Evolutionary conservation across 495 filamentous ascomycete species (phyloP).

Genomic region (Stereocaulon alpinum): DNA sequence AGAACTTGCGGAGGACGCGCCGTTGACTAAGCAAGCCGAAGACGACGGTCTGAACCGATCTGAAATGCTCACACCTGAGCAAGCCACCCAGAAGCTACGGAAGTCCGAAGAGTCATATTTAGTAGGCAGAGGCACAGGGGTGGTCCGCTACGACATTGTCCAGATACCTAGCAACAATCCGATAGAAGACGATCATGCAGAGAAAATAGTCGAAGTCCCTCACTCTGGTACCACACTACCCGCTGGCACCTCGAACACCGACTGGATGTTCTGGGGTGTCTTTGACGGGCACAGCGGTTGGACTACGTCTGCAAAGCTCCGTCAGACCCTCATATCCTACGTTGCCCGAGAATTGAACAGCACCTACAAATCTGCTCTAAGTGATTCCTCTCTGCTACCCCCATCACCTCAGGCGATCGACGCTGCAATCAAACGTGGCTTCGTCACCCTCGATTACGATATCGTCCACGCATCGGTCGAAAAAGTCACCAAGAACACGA

Average conservation of each 20-base stretch:
- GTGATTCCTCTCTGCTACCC: conserved; percentile 45
- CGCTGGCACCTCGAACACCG: conserved; percentile 49
- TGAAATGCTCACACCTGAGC: conserved; percentile 93
- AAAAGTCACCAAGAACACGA: conserved; percentile 67
- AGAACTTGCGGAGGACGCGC: conserved; percentile 66
- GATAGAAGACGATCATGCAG: conserved; percentile 95
- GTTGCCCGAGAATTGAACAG: conserved; percentile 90
- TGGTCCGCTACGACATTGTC: conserved; percentile 90
- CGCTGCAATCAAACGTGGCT: conserved; percentile 83
- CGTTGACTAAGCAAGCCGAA: conserved; percentile 77
- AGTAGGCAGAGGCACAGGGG: conserved; percentile 80
- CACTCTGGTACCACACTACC: conserved; percentile 40
- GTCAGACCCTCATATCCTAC: conserved; percentile 80
- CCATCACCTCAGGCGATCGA: conserved; percentile 74
- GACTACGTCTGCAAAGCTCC: conserved; percentile 94
- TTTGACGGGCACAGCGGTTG: conserved; percentile 97
- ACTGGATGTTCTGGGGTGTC: conserved; percentile 99
- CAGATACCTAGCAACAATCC: conserved; percentile 94
- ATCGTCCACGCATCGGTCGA: conserved; percentile 84
- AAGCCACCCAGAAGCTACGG: conserved; percentile 81
- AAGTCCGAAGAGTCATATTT: conserved; percentile 84
- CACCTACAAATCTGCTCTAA: conserved; percentile 69
- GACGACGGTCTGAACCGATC: conserved; percentile 70
- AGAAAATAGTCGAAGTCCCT: conserved; percentile 90
- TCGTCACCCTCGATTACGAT: conserved; percentile 79